These are phyloP conservation scores for Lentinula edodes DNA, from an alignment of 768 basidiomycete genomes.

Conservation along the genomic window DNA sequence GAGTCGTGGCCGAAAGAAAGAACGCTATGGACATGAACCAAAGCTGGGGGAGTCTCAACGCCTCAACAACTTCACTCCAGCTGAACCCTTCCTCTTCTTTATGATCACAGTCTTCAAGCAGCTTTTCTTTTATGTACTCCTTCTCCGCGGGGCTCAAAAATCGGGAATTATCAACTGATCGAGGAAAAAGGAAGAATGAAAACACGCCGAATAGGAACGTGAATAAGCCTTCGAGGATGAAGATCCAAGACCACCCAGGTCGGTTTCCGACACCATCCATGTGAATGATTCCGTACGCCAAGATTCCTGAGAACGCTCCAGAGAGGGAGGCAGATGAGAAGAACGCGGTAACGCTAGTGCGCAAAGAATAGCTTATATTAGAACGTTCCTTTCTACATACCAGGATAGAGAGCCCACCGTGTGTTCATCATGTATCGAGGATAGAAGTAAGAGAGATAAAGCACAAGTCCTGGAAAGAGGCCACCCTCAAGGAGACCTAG, in stretches of 20 bases:
- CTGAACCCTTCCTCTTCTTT: not conserved
- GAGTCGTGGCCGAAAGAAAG: constrained; percentile 13
- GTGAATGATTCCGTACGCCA: constrained; percentile 36
- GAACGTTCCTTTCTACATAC: too few relatives aligned
- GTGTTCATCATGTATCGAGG: constrained; percentile 3
- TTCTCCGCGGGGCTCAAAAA: constrained; percentile 29
- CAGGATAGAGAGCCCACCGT: not conserved
- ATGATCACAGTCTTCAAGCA: not conserved
- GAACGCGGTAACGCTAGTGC: constrained; percentile 19
- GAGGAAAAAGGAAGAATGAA: constrained; percentile 29
- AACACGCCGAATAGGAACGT: constrained; percentile 13
- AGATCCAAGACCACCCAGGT: constrained; percentile 39
- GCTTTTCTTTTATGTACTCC: constrained; percentile 11
- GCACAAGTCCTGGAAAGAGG: constrained; percentile 1
- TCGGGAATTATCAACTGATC: constrained; percentile 20
- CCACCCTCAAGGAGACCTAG: constrained; percentile 39
- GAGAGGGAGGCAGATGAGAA: constrained; percentile 24
- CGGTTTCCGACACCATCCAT: constrained; percentile 34
- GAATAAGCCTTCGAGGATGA: constrained; percentile 22
- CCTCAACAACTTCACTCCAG: not conserved
- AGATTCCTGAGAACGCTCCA: constrained; percentile 38
- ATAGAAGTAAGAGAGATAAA: constrained; percentile 6
- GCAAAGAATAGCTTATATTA: not conserved
- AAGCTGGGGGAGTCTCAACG: not conserved
- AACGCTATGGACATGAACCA: not conserved